Base-by-base conservation (phyloP, 1,284 basidiomycete genomes). In the Anthracocystis setariae region DNA sequence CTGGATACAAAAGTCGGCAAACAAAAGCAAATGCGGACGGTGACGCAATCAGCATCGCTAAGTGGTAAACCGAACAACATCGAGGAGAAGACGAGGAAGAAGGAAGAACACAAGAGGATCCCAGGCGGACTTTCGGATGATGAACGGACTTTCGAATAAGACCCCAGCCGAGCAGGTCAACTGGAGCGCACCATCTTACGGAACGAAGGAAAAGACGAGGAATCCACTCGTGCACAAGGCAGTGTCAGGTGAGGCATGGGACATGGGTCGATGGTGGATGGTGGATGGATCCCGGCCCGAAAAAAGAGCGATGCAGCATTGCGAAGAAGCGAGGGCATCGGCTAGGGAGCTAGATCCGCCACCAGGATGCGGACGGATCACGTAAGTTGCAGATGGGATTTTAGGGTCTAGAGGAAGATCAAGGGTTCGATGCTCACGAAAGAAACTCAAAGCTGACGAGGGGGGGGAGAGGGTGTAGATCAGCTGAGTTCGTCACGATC, bases 401-500 rank as follows among this genome's bases (percentile, higher is more conserved):
- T 15, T 10, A 39, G 38, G 18, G 20, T 43, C 40, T 13, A n/a
- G 23, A 20, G 40, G 47, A 29, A 18, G 23, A 33, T 29, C 40
- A 44, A 21, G 27, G 48, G 29, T 43, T 42, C 49, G 33, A 39
- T 5, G 43, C 17, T 29, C 29, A 29, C 29, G 29, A 29, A 15
- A 27, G 18, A 21, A 21, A 18, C 37, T 3, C 21, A 29, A n/a
- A 32, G 39, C 40, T 45, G 32, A 25, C 2, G 5, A 18, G 24
- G 39, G 23, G n/a, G 23, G 18, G 37, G 40, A 29, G 40, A 35
- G 12, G 45, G 32, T 61, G 64, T 61, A 53, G 64, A 67, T 67
- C 64, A 61, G 58, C 64, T 67, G 64, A 61, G 64, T 61, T 46
- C 18, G 37, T 42, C 37, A 45, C 17, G 49, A n/a, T 45, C 25